phyloP scores from a whole-genome alignment of 371 early-diverging fungal genomes.

The Mycotypha africana region DNA sequence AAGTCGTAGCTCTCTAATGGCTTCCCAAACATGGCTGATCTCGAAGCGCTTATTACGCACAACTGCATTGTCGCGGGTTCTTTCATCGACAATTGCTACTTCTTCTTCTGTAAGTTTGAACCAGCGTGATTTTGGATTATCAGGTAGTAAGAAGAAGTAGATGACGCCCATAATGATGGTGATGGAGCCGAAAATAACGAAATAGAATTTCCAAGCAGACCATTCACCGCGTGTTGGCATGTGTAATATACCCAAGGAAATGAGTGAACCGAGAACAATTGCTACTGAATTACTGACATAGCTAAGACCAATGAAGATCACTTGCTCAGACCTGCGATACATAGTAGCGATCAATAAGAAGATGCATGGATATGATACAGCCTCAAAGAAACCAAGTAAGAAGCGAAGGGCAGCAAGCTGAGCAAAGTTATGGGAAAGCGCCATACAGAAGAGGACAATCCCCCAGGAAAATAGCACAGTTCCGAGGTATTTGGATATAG shows the following conservation, averaged over 20 bases:
- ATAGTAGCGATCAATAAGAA: constrained; percentile 21
- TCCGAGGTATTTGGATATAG: constrained; percentile 25
- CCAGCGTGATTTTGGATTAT: constrained; percentile 18
- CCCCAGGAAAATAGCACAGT: constrained; percentile 27
- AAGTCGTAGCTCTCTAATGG: constrained; percentile 25
- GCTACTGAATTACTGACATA: too few relatives aligned
- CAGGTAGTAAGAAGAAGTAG: constrained; percentile 25
- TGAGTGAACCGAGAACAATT: too few relatives aligned
- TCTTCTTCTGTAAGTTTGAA: constrained; percentile 27
- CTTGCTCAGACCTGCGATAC: constrained; percentile 33
- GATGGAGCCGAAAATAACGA: too few relatives aligned
- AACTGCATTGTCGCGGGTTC: constrained; percentile 28
- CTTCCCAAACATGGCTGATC: constrained; percentile 22
- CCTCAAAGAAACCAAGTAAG: constrained; percentile 34
- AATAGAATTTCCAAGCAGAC: too few relatives aligned
- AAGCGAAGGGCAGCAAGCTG: constrained; percentile 21
- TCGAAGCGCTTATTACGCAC: constrained; percentile 20
- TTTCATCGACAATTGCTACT: constrained; percentile 25
- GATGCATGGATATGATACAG: constrained; percentile 23
- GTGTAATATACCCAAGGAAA: too few relatives aligned
- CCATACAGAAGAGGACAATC: constrained; percentile 16
- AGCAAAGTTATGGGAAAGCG: constrained; percentile 18
- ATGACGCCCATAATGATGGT: constrained; percentile 24
- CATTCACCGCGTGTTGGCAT: too few relatives aligned
- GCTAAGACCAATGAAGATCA: too few relatives aligned